Base-by-base conservation (phyloP, 2,329 filamentous ascomycete genomes). In the Xylaria multiplex region DNA sequence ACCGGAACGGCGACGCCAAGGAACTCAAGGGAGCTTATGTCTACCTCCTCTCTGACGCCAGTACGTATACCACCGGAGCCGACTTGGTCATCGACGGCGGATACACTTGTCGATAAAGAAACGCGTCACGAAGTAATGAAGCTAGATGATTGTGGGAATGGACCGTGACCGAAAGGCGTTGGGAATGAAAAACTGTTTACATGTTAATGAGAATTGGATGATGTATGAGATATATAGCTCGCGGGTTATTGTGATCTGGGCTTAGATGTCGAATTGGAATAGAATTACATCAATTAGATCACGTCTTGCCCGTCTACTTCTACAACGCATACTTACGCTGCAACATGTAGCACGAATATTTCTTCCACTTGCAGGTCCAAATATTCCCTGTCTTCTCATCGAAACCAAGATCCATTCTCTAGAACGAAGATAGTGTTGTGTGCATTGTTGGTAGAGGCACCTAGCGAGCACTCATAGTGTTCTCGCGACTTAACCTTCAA, bases 21-120 rank as follows among this genome's bases (percentile, higher is more conserved):
- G 90, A 92, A 81, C 80, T 92, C 71, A 91, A 91, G 79, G 90
- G 89, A 19, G 89, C 88, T 37, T 95, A 91, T 77, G 82, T 94
- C 58, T 94, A 93, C 79, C 84, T 95, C 45, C 87, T 91, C 40
- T 90, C 87, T 55, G 91, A 94, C 77, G 91, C 91, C 4, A 88
- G 89, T 64, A 89, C 87, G 48, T 94, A 93, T 79, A 92, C 89
- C 5, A 93, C 91, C 13, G 92, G 87, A 3, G 82, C 86, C 2
- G 90, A 92, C 75, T 83, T 93, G 49, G 79, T 92, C 64, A 87
- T 93, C 65, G 91, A 93, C 76, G 91, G 91, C 69, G 90, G 90
- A 46, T 92, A 92, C 79, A 73, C 70, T 14, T 69, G 64, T 62
- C 70, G 73, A 66, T 75, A 73, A 61, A 58, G 72, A 71, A 59